Conservation (phyloP, 345 rosid genomes). For the Stellera chamaejasme region DNA sequence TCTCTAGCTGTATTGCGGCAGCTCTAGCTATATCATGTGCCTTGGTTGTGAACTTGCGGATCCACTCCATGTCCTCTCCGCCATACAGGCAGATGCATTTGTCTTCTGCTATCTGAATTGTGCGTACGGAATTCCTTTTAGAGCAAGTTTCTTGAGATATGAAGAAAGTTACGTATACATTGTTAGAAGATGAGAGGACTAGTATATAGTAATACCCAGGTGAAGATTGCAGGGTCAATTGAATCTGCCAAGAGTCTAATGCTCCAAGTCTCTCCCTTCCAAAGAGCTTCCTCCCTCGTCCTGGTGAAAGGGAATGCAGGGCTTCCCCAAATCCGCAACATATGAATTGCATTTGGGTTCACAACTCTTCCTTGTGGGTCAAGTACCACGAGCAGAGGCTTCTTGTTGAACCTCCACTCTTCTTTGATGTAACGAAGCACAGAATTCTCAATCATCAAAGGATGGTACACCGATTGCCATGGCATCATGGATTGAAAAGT, state of each 20-base stretch:
- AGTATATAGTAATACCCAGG: constrained; percentile 28
- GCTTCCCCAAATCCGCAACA: constrained; percentile 72
- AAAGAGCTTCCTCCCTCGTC: constrained; percentile 43
- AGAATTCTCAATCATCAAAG: constrained; percentile 33
- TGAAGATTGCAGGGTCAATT: constrained; percentile 23
- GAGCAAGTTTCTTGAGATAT: not conserved
- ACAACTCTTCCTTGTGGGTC: constrained; percentile 51
- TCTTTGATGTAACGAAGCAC: constrained; percentile 54
- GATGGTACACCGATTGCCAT: constrained; percentile 53
- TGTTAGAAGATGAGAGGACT: not conserved
- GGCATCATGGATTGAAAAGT: constrained; percentile 32
- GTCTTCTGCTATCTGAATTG: constrained; percentile 24
- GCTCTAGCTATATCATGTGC: constrained; percentile 26
- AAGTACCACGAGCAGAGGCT: constrained; percentile 42
- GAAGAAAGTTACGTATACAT: no score
- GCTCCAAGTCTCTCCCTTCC: constrained; percentile 52
- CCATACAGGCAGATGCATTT: constrained; percentile 45
- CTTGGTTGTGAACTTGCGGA: constrained; percentile 27
- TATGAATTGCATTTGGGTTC: constrained; percentile 45
- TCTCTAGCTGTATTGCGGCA: constrained; percentile 27
- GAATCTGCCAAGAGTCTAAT: constrained; percentile 39
- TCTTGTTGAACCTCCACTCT: constrained; percentile 46
- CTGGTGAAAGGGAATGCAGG: constrained; percentile 49
- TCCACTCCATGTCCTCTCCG: constrained; percentile 54
- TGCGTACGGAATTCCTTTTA: not conserved